phyloP scores from a whole-genome alignment of 1,284 basidiomycete genomes.

The Xerocomus amazonicus region DNA sequence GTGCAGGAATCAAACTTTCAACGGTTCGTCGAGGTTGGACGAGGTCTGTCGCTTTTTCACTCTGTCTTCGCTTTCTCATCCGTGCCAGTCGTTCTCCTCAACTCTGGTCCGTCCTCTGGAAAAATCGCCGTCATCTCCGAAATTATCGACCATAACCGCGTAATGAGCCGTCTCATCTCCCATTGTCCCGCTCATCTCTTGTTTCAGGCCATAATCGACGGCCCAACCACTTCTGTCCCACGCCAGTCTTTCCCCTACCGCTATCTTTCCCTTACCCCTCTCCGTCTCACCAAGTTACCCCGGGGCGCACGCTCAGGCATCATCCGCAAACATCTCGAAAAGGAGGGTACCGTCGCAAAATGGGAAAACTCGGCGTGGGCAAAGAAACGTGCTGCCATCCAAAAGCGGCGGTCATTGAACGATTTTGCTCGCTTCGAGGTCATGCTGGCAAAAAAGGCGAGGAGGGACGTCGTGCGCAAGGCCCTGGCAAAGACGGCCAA shows the following conservation, averaged over 20 bases:
- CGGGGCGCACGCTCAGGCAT: constrained; percentile 81
- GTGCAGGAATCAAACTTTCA: constrained; percentile 82
- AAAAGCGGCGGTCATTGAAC: constrained; percentile 74
- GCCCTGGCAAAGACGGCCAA: constrained; percentile 40
- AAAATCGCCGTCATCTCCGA: constrained; percentile 95
- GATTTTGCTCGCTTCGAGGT: constrained; percentile 90
- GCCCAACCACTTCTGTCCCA: constrained; percentile 86
- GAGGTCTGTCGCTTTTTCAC: constrained; percentile 49
- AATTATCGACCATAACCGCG: constrained; percentile 99
- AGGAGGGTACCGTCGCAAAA: constrained; percentile 69
- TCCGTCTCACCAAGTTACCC: constrained; percentile 82
- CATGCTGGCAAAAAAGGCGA: constrained; percentile 74
- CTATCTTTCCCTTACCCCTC: constrained; percentile 88
- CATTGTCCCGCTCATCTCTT: not conserved
- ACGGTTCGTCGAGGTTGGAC: constrained; percentile 98
- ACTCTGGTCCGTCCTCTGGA: constrained; percentile 81
- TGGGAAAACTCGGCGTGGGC: constrained; percentile 91
- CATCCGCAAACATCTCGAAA: constrained; percentile 87
- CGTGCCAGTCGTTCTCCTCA: constrained; percentile 84
- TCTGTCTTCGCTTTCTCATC: not conserved
- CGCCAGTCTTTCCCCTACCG: constrained; percentile 92
- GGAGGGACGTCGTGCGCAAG: constrained; percentile 71
- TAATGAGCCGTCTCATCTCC: constrained; percentile 31
- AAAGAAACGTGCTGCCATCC: constrained; percentile 79
- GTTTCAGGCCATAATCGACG: constrained; percentile 89